Conservation (phyloP, 495 filamentous ascomycete species). For the Podospora pseudoanserina region DNA sequence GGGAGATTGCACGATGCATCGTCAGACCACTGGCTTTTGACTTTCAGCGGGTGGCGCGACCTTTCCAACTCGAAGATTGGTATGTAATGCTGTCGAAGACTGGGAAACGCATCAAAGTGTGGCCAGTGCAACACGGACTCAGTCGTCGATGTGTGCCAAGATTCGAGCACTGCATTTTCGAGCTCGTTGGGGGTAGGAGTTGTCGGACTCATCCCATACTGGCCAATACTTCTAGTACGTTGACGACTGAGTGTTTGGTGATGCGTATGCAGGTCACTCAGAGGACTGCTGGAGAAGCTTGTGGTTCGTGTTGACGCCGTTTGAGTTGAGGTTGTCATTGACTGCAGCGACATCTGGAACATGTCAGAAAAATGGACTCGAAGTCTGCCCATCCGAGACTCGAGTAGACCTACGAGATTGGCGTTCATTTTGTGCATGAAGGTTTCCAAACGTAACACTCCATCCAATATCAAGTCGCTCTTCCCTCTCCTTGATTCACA, state of each 20-base stretch:
- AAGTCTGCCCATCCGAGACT: neutral
- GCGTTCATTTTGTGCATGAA: slow-evolving; percentile 28
- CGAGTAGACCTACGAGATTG: slow-evolving; percentile 13
- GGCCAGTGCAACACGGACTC: slow-evolving; percentile 34
- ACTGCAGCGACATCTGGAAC: slow-evolving; percentile 10
- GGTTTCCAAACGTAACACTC: slow-evolving; percentile 32
- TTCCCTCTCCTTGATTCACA: slow-evolving; percentile 27
- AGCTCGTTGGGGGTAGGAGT: slow-evolving; percentile 12
- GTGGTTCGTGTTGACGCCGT: slow-evolving; percentile 6
- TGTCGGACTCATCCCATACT: neutral
- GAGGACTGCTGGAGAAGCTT: slow-evolving; percentile 22
- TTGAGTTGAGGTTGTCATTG: neutral
- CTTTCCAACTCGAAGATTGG: slow-evolving; percentile 37
- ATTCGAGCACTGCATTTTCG: slow-evolving; percentile 34
- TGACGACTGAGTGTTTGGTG: neutral
- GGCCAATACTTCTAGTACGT: neutral
- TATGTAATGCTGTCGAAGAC: slow-evolving; percentile 27
- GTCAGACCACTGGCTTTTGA: slow-evolving; percentile 14
- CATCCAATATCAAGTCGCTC: slow-evolving; percentile 37
- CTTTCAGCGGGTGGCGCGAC: slow-evolving; percentile 14
- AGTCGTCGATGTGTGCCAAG: slow-evolving; percentile 33
- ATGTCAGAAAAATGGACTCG: neutral
- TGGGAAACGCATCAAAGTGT: slow-evolving; percentile 32
- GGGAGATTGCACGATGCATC: too few relatives aligned
- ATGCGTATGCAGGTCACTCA: slow-evolving; percentile 11